Percentiles rank a stretch among this genome's conserved stretches.
These are phyloP conservation scores for Phytophthora vignae DNA, from an alignment of 352 stramenopile genomes.

Conservation along the genomic window DNA sequence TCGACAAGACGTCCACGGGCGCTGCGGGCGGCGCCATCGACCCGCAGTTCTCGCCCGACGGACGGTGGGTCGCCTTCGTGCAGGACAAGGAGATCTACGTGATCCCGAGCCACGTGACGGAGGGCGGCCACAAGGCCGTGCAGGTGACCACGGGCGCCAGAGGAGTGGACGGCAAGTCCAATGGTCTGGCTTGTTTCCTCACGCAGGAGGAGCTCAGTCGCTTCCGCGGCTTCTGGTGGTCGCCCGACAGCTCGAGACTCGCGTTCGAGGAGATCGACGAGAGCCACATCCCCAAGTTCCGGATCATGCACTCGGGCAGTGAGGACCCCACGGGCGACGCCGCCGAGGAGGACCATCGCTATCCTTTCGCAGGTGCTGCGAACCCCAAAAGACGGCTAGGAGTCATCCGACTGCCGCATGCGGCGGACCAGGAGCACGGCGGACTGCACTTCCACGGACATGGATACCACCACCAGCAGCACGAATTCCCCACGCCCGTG, in stretches of 20 bases:
- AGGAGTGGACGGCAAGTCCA: constrained; percentile 75
- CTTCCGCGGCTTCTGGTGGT: constrained; percentile 98
- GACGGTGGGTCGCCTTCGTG: constrained; percentile 94
- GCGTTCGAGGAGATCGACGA: constrained; percentile 96
- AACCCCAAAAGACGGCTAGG: constrained; percentile 93
- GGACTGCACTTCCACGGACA: constrained; percentile 12
- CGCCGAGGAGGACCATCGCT: constrained; percentile 85
- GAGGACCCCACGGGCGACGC: constrained; percentile 55
- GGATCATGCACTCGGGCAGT: constrained; percentile 95
- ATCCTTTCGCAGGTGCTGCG: constrained; percentile 93
- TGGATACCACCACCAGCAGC: neutral
- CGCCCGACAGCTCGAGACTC: constrained; percentile 84
- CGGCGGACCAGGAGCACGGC: constrained; percentile 14
- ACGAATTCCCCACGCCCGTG: constrained; percentile 52
- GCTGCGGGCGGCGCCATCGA: constrained; percentile 90
- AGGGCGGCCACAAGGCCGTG: constrained; percentile 49
- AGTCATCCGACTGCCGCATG: constrained; percentile 51
- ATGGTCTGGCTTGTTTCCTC: constrained; percentile 97
- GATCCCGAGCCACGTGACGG: constrained; percentile 59
- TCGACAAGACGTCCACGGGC: constrained; percentile 86
- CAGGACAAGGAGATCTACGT: constrained; percentile 95
- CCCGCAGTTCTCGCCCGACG: constrained; percentile 94
- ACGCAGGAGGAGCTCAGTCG: constrained; percentile 98
- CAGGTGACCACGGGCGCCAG: constrained; percentile 85
- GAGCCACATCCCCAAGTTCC: constrained; percentile 92